Base-by-base conservation (phyloP, 1,139 yeast genomes). In the Yamadazyma dushanensis region DNA sequence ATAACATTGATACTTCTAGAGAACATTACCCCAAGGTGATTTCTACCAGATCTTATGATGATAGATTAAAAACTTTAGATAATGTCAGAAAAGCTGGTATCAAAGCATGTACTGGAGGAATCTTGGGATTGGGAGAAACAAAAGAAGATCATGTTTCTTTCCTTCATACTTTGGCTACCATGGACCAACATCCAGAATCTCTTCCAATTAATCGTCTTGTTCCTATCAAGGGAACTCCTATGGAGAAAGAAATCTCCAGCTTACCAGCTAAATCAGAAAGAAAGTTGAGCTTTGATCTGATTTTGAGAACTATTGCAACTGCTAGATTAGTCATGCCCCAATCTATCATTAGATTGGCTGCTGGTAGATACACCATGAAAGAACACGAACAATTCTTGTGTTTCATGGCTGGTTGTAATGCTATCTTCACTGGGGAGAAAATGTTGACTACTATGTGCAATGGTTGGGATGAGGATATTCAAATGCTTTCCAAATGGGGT, bases 401-500 rank as follows among this genome's bases (percentile, higher is more conserved):
- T 47, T 84, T 84, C 56, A 71, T 82, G 79, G 78, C 84, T 30
- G 94, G 94, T 9, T 80, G 83, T 41, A 84, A 84, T 59, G 90
- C 92, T 11, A 80, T 84, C 34, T 84, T 84, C 56, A 84, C 92
- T 0, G 94, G 94, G 16, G 83, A 84, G 57, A 79, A 75, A 49
- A 84, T 84, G 92, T 62, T 84, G 43, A 84, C 94, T 3, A 84
- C 94, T 3, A 79, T 81, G 81, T 84, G 94, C 55, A 81, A 79
- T 45, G 90, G 89, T 3, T 84, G 92, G 92, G 88, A 83, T 33
- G 92, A 83, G 53, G 94, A 84, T 54, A 81, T 73, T 45, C 70
- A 60, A 8, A 78, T 84, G 87, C 62, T 84, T 26, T 56, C 59
- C 3, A 76, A 73, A 48, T 84, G 92, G 92, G 94, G 94, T 0